phyloP scores from a whole-genome alignment of 495 filamentous ascomycete genomes.

The Talaromyces liani region DNA sequence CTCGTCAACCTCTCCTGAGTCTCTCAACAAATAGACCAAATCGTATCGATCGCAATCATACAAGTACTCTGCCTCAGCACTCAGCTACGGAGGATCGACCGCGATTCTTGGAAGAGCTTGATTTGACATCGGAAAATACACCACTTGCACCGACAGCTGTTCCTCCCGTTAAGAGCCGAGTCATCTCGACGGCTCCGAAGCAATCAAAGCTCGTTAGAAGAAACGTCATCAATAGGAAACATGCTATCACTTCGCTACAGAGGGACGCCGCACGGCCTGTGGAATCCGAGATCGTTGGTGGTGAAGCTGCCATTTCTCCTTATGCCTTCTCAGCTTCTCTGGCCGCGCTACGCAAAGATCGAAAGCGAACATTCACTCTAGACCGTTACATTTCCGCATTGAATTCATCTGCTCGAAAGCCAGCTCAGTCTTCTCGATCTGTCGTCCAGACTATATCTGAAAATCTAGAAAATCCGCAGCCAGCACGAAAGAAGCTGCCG shows the following conservation, averaged over 20 bases:
- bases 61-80: neutral
- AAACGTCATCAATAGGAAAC: conserved; percentile 30
- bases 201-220: conserved; percentile 19
- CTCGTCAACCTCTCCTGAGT: conserved; percentile 16
- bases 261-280: conserved; percentile 30
- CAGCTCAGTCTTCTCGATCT: neutral
- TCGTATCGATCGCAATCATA: neutral
- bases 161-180: neutral
- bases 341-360: conserved; percentile 19
- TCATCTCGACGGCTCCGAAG: neutral
- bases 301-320: conserved; percentile 11
- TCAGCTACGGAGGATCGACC: neutral
- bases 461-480: too few relatives aligned
- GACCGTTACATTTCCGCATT: conserved; percentile 30
- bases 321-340: conserved; percentile 24
- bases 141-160: neutral
- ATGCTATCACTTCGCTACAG: conserved; percentile 26
- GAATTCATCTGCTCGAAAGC: conserved; percentile 10
- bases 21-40: conserved; percentile 14
- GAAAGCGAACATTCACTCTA: conserved; percentile 22
- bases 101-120: neutral
- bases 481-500: neutral
- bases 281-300: conserved; percentile 28
- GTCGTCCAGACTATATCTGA: neutral
- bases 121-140: neutral